Conservation (phyloP, 768 basidiomycete species). For the Xerocomus spinulosus region DNA sequence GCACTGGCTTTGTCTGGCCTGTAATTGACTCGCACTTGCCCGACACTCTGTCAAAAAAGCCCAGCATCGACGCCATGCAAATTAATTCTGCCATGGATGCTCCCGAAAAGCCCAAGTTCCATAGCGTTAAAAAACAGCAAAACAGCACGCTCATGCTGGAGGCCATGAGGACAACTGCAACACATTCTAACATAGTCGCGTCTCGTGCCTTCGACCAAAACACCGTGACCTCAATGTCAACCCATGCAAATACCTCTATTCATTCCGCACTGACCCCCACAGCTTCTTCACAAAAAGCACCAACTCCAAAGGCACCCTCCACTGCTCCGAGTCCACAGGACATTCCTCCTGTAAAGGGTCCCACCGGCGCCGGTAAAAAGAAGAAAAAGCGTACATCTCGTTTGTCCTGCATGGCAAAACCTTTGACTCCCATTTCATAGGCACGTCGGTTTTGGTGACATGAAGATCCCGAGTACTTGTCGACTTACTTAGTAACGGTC, state of each 20-base stretch:
- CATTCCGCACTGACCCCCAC: slow-evolving; percentile 33
- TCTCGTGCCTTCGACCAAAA: slow-evolving; percentile 33
- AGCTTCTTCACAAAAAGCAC: slow-evolving; percentile 26
- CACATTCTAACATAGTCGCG: slow-evolving; percentile 57
- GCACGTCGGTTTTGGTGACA: slow-evolving; percentile 21
- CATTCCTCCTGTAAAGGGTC: slow-evolving; percentile 38
- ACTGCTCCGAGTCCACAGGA: slow-evolving; percentile 44
- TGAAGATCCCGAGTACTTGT: slow-evolving; percentile 9
- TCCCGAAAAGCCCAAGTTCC: slow-evolving; percentile 21
- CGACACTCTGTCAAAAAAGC: slow-evolving; percentile 41
- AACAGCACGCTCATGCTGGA: slow-evolving; percentile 66
- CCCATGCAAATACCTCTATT: slow-evolving; percentile 19
- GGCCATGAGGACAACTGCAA: slow-evolving; percentile 77
- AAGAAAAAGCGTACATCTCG: slow-evolving; percentile 65
- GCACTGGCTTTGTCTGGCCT: slow-evolving; percentile 83
- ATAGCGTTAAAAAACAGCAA: slow-evolving; percentile 51
- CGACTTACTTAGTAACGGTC: neutral
- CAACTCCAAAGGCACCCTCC: slow-evolving; percentile 32
- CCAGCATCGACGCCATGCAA: slow-evolving; percentile 25
- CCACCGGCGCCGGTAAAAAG: slow-evolving; percentile 56
- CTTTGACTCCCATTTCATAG: slow-evolving; percentile 13
- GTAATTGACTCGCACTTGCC: slow-evolving; percentile 54
- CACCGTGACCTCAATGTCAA: slow-evolving; percentile 20
- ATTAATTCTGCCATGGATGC: slow-evolving; percentile 12
- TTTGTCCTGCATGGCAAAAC: neutral